Conservation (phyloP, 73 alveolate genomes). For the Halteria grandinella region DNA sequence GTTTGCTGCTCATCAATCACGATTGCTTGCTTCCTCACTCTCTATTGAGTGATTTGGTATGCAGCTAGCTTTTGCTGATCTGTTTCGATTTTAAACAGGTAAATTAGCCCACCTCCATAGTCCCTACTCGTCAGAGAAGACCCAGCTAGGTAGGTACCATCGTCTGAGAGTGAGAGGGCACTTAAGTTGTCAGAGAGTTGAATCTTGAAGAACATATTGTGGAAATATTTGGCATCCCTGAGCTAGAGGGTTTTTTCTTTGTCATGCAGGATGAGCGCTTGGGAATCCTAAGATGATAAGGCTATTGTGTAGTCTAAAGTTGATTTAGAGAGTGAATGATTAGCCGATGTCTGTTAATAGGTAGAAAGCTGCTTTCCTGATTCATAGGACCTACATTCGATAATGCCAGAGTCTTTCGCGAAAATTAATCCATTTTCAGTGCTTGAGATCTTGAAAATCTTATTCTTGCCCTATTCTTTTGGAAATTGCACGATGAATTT, state of each 20-base stretch:
- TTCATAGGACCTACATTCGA: constrained; percentile 7
- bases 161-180: constrained; percentile 8
- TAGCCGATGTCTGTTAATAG: not conserved
- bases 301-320: constrained; percentile 20
- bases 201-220: not conserved
- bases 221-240: constrained; percentile 6
- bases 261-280: constrained; percentile 3
- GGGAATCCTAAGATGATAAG: not conserved
- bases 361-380: not conserved
- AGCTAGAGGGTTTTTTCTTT: constrained; percentile 34
- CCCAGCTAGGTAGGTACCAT: not conserved
- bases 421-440: constrained; percentile 16
- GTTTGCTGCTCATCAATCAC: constrained; percentile 3
- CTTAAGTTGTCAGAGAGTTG: constrained; percentile 6
- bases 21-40: not conserved
- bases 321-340: not conserved
- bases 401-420: constrained; percentile 40
- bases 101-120: constrained; percentile 41
- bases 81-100: constrained; percentile 37
- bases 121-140: constrained; percentile 12
- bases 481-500: constrained; percentile 14
- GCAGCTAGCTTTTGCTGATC: too few species aligned
- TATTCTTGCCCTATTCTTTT: constrained; percentile 20
- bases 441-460: not conserved
- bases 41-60: not conserved